Base-by-base conservation (phyloP, 345 rosid genomes). In the Mercurialis annua region DNA sequence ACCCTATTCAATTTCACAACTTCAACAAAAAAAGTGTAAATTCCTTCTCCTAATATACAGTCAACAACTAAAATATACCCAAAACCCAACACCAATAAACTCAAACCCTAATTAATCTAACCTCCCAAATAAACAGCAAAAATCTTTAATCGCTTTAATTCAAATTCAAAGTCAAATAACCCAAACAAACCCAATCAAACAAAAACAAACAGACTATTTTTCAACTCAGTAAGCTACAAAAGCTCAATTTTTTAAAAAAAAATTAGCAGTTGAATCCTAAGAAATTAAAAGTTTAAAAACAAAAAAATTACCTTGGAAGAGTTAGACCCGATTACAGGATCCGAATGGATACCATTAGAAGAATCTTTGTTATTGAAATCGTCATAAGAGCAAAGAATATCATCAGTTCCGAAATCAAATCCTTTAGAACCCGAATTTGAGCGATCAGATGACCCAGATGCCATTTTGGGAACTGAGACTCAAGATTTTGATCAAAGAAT, bases 311-410 rank as follows among this genome's bases (percentile, higher is more conserved):
- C 87, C 87, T 83, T 83, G 65, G 55, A 33, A 26, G 83, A 79
- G 75, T 73, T 77, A 73, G 84, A 63, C 24, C 53, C 79, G 54
- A 62, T 70, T 3, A 74, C 80, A 56, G 90, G 79, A 73, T 94
- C 98, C 62, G 90, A 81, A 71, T 74, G 86, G 67, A 64, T 48
- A 14, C 90, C 98, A 49, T 88, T 90, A 50, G 94, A 61, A 1
- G 92, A 72, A 61, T 95, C 97, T 78, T 87, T 92, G 71, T 83
- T 85, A 58, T 77, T 75, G 78, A 74, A 89, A 70, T 89, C 98
- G 44, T 94, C 95, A 73, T 94, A 94, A 6, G 99, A 87, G 86
- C 96, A 92, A 74, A 95, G 99, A 71, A 95, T 95, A 65, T 95
- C 99, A 79, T 92, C 98, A 69, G 99, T 77, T 12, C 82, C 96